Evolutionary conservation across 1,284 basidiomycete genomes (phyloP).

Genomic region (Ustilago xerochloae): DNA sequence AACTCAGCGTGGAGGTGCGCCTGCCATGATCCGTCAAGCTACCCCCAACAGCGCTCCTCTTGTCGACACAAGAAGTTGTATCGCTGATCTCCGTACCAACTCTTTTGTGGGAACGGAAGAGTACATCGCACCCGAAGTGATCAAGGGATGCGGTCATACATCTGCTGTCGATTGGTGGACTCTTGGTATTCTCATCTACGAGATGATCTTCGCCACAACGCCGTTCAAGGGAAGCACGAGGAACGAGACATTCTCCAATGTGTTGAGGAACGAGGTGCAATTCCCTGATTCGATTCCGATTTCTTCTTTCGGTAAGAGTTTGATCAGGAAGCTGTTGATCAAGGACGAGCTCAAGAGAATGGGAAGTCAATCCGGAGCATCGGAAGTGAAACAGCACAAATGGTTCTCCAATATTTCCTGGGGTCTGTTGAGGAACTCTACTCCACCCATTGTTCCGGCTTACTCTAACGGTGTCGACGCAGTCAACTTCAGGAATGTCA

Average conservation of each 20-base stretch:
- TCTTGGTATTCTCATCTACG: conserved; percentile 95
- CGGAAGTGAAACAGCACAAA: conserved; percentile 98
- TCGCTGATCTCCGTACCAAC: conserved; percentile 96
- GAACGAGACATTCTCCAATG: conserved; percentile 95
- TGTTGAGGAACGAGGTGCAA: conserved; percentile 84
- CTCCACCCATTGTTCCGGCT: conserved; percentile 90
- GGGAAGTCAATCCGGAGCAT: conserved; percentile 91
- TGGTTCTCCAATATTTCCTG: conserved; percentile 98
- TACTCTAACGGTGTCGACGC: conserved; percentile 83
- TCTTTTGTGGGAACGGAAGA: conserved; percentile 99
- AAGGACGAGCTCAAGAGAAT: conserved; percentile 91
- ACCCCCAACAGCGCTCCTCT: conserved; percentile 90
- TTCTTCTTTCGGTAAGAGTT: conserved; percentile 82
- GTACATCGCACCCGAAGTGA: conserved; percentile 99
- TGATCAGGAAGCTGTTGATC: conserved; percentile 86
- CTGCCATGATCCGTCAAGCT: conserved; percentile 87
- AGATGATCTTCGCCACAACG: conserved; percentile 99
- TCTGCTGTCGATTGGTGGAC: conserved; percentile 99
- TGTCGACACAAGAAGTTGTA: conserved; percentile 96
- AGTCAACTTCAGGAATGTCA: conserved; percentile 88
- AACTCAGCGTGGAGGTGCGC: conserved; percentile 78
- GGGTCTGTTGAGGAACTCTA: conserved; percentile 91
- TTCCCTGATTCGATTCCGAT: conserved; percentile 89
- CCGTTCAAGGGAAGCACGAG: conserved; percentile 97
- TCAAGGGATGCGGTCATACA: conserved; percentile 95